Evolutionary conservation across 2,329 filamentous ascomycete species (phyloP).

Genomic region (Stagonosporopsis rhizophila): DNA sequence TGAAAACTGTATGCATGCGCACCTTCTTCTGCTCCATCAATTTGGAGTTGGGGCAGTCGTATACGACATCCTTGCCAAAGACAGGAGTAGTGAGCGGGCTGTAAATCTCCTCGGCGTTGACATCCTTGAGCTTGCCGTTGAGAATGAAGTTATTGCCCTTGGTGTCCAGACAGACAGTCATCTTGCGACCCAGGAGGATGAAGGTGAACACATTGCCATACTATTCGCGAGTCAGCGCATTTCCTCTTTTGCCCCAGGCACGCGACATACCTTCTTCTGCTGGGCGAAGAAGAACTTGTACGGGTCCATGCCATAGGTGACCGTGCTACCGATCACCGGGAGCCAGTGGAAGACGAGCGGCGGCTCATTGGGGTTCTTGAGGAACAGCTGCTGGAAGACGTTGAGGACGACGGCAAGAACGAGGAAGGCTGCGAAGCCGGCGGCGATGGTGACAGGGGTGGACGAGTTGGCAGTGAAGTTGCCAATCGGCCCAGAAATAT

Average conservation of each 20-base stretch:
- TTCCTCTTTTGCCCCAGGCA: conserved; percentile 4
- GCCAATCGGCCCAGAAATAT: conserved; percentile 58
- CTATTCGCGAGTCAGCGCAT: conserved; percentile 53
- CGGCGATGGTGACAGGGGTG: conserved; percentile 54
- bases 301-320: conserved; percentile 94
- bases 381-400: conserved; percentile 78
- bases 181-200: conserved; percentile 85
- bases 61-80: conserved; percentile 86
- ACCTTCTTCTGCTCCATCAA: conserved; percentile 98
- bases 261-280: conserved; percentile 70
- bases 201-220: conserved; percentile 93
- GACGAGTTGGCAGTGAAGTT: conserved; percentile 50
- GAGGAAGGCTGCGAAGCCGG: conserved; percentile 58
- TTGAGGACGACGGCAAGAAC: conserved; percentile 73
- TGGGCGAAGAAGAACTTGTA: conserved; percentile 80
- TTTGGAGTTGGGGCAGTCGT: conserved; percentile 89
- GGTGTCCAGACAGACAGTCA: conserved; percentile 82
- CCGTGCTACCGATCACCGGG: conserved; percentile 83
- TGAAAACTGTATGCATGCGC: conserved; percentile 22
- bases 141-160: conserved; percentile 90
- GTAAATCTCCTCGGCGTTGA: conserved; percentile 91
- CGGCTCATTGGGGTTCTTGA: conserved; percentile 75
- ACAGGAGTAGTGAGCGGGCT: conserved; percentile 73
- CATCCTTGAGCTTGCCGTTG: conserved; percentile 88
- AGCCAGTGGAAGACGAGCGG: conserved; percentile 71